A percentile compares a stretch with the other conserved stretches of the same genome.
Evolutionary conservation across 2,329 filamentous ascomycete species (phyloP).

Genomic region (Trichophaea hybrida): DNA sequence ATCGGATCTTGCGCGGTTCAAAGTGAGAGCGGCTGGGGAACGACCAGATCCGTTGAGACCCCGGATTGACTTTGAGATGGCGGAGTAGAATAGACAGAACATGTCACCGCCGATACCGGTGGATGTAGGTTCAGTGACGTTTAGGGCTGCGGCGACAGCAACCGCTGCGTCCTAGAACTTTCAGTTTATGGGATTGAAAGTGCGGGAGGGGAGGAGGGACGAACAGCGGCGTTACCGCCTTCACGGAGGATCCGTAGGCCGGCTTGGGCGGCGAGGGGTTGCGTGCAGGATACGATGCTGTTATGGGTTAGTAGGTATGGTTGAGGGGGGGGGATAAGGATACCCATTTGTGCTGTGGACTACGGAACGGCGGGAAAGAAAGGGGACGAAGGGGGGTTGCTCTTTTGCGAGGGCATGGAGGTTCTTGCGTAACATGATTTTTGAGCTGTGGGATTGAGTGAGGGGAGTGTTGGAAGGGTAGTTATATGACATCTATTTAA

Average conservation of each 20-base stretch:
- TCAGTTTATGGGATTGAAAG: neutral
- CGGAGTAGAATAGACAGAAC: conserved; percentile 89
- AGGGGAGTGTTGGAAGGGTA: no score
- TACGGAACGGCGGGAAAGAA: conserved; percentile 71
- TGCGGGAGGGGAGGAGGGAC: conserved; percentile 29
- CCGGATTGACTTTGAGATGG: conserved; percentile 63
- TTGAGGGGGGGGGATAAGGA: neutral
- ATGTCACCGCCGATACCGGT: conserved; percentile 96
- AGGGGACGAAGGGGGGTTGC: conserved; percentile 40
- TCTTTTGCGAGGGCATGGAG: neutral
- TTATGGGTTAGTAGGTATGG: conserved; percentile 37
- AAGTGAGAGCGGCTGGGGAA: conserved; percentile 51
- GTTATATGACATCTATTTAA: no score
- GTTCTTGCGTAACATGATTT: neutral
- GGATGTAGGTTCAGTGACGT: conserved; percentile 81
- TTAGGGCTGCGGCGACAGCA: conserved; percentile 80
- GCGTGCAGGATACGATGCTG: conserved; percentile 82
- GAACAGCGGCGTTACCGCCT: conserved; percentile 84
- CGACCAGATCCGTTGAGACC: conserved; percentile 91
- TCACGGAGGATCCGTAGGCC: conserved; percentile 71
- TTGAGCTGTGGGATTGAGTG: no score
- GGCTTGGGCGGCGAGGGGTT: conserved; percentile 77
- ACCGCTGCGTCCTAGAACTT: conserved; percentile 71
- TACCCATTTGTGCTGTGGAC: conserved; percentile 55
- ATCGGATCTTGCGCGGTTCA: conserved; percentile 55